phyloP scores from a whole-genome alignment of 2,329 filamentous ascomycete genomes.

The Scedosporium dehoogii region DNA sequence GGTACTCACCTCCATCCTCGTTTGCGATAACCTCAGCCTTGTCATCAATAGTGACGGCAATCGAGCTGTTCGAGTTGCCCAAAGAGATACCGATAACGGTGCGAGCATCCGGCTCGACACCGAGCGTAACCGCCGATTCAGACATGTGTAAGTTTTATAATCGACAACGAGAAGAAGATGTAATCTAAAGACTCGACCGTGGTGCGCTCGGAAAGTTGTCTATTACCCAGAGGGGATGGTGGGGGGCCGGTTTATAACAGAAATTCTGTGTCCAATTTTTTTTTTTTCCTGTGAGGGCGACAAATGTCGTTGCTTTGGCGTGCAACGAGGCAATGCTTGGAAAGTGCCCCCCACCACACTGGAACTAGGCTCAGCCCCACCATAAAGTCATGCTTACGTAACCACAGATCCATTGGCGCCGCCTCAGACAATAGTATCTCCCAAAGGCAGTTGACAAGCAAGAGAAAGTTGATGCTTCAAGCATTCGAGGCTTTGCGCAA shows the following conservation, averaged over 20 bases:
- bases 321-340: background rate
- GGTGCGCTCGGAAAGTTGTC: background rate
- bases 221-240: constrained; percentile 8
- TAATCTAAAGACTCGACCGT: background rate
- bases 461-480: background rate
- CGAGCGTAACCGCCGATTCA: constrained; percentile 26
- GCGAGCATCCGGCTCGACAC: constrained; percentile 45
- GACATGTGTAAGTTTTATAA: constrained; percentile 9
- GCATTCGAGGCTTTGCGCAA: background rate
- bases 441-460: background rate
- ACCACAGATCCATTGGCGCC: background rate
- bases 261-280: constrained; percentile 3
- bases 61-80: constrained; percentile 97
- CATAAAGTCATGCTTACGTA: background rate
- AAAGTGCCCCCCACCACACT: background rate
- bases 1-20: constrained; percentile 79
- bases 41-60: constrained; percentile 86
- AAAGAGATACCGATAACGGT: constrained; percentile 90
- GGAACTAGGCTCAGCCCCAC: background rate
- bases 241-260: constrained; percentile 10
- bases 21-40: constrained; percentile 98
- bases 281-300: background rate
- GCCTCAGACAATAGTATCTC: no score
- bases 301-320: background rate
- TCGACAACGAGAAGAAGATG: constrained; percentile 7